Conservation (phyloP, 495 filamentous ascomycete species). For the Aspergillus asperescens region DNA sequence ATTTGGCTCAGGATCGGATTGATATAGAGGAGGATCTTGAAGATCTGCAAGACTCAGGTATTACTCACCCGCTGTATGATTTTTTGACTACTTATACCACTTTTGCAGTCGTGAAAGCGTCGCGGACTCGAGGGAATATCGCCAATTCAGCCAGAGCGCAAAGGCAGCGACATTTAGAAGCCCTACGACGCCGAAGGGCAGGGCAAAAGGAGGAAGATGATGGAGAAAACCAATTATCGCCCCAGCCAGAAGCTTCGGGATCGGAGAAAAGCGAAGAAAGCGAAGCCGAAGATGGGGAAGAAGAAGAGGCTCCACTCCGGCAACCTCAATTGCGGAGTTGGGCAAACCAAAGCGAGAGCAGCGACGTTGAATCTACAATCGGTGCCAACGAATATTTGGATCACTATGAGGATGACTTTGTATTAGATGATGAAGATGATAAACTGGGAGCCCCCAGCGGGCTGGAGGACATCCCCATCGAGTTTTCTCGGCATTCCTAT, state of each 20-base stretch:
- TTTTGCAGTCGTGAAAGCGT: conserved; percentile 31
- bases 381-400: conserved; percentile 43
- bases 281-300: conserved; percentile 16
- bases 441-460: conserved; percentile 56
- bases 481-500: conserved; percentile 62
- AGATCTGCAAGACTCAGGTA: conserved; percentile 45
- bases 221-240: conserved; percentile 21
- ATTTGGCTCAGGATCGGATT: conserved; percentile 26
- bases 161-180: conserved; percentile 45
- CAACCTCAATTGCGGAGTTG: conserved; percentile 9
- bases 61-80: neutral
- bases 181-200: conserved; percentile 52
- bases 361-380: conserved; percentile 34
- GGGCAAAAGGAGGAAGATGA: conserved; percentile 39
- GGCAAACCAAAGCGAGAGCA: conserved; percentile 21
- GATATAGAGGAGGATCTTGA: conserved; percentile 44
- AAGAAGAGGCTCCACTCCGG: conserved; percentile 16
- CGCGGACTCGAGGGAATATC: conserved; percentile 37
- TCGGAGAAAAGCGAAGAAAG: conserved; percentile 18
- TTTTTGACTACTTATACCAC: conserved; percentile 2
- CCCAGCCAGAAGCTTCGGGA: conserved; percentile 23
- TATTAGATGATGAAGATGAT: conserved; percentile 59
- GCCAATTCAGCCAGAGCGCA: conserved; percentile 40
- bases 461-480: conserved; percentile 57
- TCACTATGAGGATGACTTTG: conserved; percentile 65